A percentile compares a stretch with the other conserved stretches of the same genome.
Conservation (phyloP, 2,329 filamentous ascomycete genomes). For the Paecilomyces sp. region DNA sequence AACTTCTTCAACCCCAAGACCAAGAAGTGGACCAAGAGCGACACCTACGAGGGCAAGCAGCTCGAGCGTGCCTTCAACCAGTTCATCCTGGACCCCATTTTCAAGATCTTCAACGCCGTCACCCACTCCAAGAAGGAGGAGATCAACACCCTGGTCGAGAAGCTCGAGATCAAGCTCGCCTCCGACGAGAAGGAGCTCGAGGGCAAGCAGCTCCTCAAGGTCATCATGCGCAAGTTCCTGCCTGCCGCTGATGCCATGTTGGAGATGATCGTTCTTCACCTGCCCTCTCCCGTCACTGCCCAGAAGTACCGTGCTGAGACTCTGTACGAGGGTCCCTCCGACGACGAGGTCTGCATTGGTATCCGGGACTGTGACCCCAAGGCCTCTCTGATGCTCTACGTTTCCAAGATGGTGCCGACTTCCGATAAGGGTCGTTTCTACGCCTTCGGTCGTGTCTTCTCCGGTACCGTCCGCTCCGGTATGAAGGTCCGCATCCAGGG, state of each 20-base stretch:
- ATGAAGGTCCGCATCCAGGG: constrained; percentile 99
- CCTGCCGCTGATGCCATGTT: constrained; percentile 95
- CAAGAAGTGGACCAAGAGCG: constrained; percentile 98
- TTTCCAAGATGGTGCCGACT: constrained; percentile 99
- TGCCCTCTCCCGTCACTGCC: constrained; percentile 90
- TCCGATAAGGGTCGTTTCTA: constrained; percentile 99
- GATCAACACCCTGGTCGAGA: constrained; percentile 71
- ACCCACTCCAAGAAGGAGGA: constrained; percentile 99
- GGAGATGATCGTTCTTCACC: constrained; percentile 99
- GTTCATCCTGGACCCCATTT: constrained; percentile 99
- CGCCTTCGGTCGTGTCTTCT: constrained; percentile 99
- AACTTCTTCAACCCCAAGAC: constrained; percentile 99
- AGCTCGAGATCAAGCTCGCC: constrained; percentile 90
- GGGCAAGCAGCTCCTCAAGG: constrained; percentile 97
- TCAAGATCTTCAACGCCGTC: constrained; percentile 93
- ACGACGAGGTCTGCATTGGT: constrained; percentile 88
- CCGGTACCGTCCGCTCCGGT: constrained; percentile 94
- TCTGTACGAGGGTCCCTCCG: constrained; percentile 92
- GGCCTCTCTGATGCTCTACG: constrained; percentile 98
- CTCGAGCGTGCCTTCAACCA: constrained; percentile 99
- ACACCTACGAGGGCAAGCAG: constrained; percentile 73
- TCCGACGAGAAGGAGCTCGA: constrained; percentile 84
- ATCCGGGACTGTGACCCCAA: constrained; percentile 98
- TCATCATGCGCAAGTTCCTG: constrained; percentile 97
- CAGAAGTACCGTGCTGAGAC: constrained; percentile 98